A percentile compares a stretch with the other conserved stretches of the same genome.
phyloP scores from a whole-genome alignment of 768 basidiomycete genomes.

The Termitomyces sp. region DNA sequence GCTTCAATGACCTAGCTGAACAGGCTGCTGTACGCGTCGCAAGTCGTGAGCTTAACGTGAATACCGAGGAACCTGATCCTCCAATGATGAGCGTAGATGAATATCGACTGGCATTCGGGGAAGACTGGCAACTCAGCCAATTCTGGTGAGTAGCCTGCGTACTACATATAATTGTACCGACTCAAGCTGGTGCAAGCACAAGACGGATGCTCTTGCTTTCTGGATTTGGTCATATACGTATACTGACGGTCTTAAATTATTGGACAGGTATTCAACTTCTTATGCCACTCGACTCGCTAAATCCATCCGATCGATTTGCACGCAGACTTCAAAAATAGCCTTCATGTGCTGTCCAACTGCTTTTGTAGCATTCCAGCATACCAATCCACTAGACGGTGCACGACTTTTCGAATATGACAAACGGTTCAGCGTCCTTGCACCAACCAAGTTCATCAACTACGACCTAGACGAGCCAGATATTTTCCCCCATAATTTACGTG shows the following conservation, averaged over 20 bases:
- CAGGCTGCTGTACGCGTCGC: conserved; percentile 27
- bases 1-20: conserved; percentile 34
- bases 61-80: conserved; percentile 20
- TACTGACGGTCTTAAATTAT: background rate
- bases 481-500: conserved; percentile 27
- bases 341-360: conserved; percentile 43
- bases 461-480: conserved; percentile 37
- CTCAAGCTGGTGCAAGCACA: conserved; percentile 5
- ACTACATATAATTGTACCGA: background rate
- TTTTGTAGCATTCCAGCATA: conserved; percentile 42
- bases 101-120: conserved; percentile 35
- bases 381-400: conserved; percentile 24
- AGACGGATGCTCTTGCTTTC: conserved; percentile 5
- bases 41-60: conserved; percentile 22
- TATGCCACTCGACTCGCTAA: conserved; percentile 33
- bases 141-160: conserved; percentile 35
- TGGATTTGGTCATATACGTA: background rate
- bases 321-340: conserved; percentile 27
- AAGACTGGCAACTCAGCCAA: conserved; percentile 48
- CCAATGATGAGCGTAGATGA: conserved; percentile 39
- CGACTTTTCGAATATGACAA: conserved; percentile 36
- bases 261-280: conserved; percentile 33
- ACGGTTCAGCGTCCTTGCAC: conserved; percentile 34
- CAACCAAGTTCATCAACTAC: conserved; percentile 33
- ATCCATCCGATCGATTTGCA: conserved; percentile 25